Conservation (phyloP, 2,329 filamentous ascomycete species). For the Xylariaceae sp. region DNA sequence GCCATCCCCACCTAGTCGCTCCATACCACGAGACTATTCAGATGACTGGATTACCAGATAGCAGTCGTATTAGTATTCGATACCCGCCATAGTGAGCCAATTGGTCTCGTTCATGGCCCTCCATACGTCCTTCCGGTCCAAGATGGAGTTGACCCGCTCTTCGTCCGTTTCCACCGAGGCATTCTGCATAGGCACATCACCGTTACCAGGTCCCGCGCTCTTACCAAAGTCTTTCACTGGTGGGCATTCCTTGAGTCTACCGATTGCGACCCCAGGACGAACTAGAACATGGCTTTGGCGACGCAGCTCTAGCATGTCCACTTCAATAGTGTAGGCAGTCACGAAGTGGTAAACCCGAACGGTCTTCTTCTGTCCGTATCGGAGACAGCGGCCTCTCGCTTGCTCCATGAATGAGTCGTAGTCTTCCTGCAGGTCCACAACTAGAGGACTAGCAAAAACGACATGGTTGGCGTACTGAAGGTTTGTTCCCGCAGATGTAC, state of each 20-base stretch:
- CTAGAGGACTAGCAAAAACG: conserved; percentile 43
- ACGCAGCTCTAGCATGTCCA: conserved; percentile 42
- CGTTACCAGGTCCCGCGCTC: background rate
- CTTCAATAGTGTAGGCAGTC: conserved; percentile 43
- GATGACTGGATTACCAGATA: background rate
- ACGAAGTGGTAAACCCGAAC: conserved; percentile 47
- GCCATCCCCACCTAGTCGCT: no score
- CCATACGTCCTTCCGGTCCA: conserved; percentile 30
- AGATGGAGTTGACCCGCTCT: conserved; percentile 21
- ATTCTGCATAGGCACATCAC: background rate
- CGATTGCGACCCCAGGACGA: conserved; percentile 15
- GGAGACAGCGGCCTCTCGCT: conserved; percentile 44
- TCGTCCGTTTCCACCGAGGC: background rate
- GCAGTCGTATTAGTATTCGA: conserved; percentile 11
- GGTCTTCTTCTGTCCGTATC: conserved; percentile 42
- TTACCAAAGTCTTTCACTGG: background rate
- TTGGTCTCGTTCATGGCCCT: conserved; percentile 32
- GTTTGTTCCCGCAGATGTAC: conserved; percentile 46
- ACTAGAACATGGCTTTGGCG: conserved; percentile 11
- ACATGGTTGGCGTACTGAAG: conserved; percentile 47
- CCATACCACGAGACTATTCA: no score
- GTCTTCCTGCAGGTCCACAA: conserved; percentile 36
- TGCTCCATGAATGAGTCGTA: conserved; percentile 44
- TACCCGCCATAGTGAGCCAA: conserved; percentile 27
- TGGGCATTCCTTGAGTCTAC: conserved; percentile 9